Evolutionary conservation across 768 basidiomycete species (phyloP), one percentile per base, ranked within the genome.

Genomic region (Kondoa malvinella): DNA sequence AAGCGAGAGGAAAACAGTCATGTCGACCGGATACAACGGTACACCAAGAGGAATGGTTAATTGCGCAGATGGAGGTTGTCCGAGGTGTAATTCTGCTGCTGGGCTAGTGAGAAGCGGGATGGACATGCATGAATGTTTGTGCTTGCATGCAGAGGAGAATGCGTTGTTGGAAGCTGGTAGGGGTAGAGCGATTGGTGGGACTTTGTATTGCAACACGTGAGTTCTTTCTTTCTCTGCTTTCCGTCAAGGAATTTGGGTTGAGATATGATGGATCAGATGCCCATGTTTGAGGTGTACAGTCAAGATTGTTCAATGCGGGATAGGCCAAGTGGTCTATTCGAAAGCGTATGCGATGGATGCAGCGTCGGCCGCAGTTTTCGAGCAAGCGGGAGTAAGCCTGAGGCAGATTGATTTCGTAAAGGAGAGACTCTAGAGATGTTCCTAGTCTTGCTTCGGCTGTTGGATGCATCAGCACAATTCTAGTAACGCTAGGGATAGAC

Each of bases 111-210:
- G 61, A 64, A 68, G 67, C 25, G 74, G 74, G 1, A 68, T 70
- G n/a, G 65, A 78, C 62, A 78, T 83, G 17, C 81, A 84, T 63
- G 89, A 89, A 75, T 99, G 95, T 74, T 80, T 97, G 1, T 99
- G 95, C 74, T 79, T 99, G 12, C 95, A 99, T 76, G 95, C 95
- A 0, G 95, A 99, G 78, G 95, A 99, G 78, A 99, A 97, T 74
- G 95, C 94, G 0, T 80, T 97, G 16, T 78, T 97, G 1, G 94
- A 97, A 79, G 91, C 91, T 1, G 94, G 95, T 21, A 79, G 89
- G 67, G 95, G 96, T 69, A 81, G 95, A 60, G 83, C 94, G 3
- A 74, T 72, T 1, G 80, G 79, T 1, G 75, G 60, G 78, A 80
- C 64, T 84, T 76, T 99, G 16, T 99, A 97, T 76, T 99, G 95